phyloP scores from a whole-genome alignment of 306 rosid species.

The Lagenaria siceraria region DNA sequence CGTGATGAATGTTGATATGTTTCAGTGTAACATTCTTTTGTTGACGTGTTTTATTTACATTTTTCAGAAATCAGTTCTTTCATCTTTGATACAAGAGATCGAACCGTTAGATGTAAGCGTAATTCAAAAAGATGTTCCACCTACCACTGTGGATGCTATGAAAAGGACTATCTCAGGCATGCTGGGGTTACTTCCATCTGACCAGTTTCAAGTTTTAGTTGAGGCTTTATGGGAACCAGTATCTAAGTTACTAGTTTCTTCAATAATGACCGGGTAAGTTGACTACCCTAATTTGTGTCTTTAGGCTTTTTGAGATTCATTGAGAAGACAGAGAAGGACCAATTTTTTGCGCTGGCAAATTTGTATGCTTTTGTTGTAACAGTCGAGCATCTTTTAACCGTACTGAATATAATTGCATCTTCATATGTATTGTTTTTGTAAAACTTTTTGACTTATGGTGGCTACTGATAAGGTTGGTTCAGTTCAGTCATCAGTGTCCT shows the following conservation, averaged over 20 bases:
- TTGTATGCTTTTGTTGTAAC: background rate
- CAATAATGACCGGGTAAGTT: conserved; percentile 90
- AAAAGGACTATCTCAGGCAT: conserved; percentile 90
- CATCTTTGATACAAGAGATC: conserved; percentile 73
- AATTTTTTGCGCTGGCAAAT: background rate
- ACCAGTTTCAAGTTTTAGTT: conserved; percentile 67
- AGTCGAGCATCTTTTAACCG: background rate
- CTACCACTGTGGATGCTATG: conserved; percentile 83
- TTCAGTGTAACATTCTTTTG: background rate
- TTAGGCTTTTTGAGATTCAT: background rate
- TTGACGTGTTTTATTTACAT: background rate
- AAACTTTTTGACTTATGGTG: background rate
- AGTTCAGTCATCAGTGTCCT: background rate
- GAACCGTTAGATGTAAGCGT: conserved; percentile 79
- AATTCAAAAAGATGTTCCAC: conserved; percentile 83
- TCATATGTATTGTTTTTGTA: background rate
- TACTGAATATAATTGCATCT: background rate
- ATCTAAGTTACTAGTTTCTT: conserved; percentile 78
- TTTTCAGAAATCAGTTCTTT: conserved; percentile 54
- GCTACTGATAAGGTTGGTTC: background rate
- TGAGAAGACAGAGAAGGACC: background rate
- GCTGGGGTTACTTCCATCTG: conserved; percentile 92
- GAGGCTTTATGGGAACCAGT: conserved; percentile 94
- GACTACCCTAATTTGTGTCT: background rate
- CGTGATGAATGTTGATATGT: background rate